These are phyloP conservation scores for Sordariomycetes sp. DNA, from an alignment of 2,329 filamentous ascomycete genomes.

Conservation along the genomic window DNA sequence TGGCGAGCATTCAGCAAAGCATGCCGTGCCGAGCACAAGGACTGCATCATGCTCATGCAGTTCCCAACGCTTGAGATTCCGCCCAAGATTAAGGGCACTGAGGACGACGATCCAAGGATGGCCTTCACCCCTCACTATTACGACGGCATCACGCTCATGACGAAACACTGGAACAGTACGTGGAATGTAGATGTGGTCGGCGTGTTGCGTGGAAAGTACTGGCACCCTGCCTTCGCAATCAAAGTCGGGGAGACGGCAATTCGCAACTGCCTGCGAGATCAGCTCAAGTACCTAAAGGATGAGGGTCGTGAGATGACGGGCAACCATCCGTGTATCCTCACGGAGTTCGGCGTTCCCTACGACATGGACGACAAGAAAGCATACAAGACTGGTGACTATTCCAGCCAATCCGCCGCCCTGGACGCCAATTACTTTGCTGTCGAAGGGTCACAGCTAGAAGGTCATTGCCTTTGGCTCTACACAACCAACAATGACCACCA, in stretches of 20 bases:
- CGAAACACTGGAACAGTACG: slow-evolving; percentile 95
- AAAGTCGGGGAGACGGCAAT: slow-evolving; percentile 91
- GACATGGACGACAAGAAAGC: slow-evolving; percentile 97
- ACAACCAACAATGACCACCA: slow-evolving; percentile 73
- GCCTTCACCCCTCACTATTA: slow-evolving; percentile 95
- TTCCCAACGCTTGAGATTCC: slow-evolving; percentile 88
- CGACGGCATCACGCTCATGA: slow-evolving; percentile 92
- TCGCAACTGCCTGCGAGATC: slow-evolving; percentile 83
- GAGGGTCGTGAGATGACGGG: slow-evolving; percentile 88
- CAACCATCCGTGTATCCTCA: slow-evolving; percentile 79
- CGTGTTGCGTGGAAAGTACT: slow-evolving; percentile 79
- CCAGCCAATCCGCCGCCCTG: slow-evolving; percentile 83
- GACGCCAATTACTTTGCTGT: slow-evolving; percentile 94
- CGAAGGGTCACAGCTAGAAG: slow-evolving; percentile 75
- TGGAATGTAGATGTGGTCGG: slow-evolving; percentile 98
- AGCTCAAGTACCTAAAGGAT: slow-evolving; percentile 71
- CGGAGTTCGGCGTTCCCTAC: slow-evolving; percentile 95
- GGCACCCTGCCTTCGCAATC: slow-evolving; percentile 82
- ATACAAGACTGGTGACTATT: slow-evolving; percentile 92
- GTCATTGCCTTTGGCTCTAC: slow-evolving; percentile 88
- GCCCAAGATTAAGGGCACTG: slow-evolving; percentile 75
- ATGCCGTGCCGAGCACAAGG: slow-evolving; percentile 66
- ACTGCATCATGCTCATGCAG: slow-evolving; percentile 83
- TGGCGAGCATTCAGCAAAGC: slow-evolving; percentile 69
- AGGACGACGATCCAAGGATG: slow-evolving; percentile 82